Evolutionary conservation across 441 rosid species (phyloP).

Genomic region (Aquilaria agallochum): DNA sequence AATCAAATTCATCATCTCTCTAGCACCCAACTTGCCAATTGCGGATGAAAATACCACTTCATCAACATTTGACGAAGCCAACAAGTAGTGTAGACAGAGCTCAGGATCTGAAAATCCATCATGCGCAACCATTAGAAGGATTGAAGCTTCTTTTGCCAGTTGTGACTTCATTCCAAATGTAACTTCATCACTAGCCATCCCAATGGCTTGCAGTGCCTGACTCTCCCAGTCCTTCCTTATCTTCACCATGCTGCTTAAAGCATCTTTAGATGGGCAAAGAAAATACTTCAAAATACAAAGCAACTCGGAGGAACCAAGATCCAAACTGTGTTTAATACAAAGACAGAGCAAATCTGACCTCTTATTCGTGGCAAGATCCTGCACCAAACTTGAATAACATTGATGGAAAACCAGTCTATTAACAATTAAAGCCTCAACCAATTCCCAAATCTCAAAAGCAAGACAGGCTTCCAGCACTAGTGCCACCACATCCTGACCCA

Average conservation of each 20-base stretch:
- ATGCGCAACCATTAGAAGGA: conserved; percentile 78
- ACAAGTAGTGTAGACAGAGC: conserved; percentile 76
- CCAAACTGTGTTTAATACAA: conserved; percentile 52
- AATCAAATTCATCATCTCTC: conserved; percentile 61
- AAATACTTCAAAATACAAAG: conserved; percentile 67
- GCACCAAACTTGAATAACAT: conserved; percentile 43
- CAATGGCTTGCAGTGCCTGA: conserved; percentile 55
- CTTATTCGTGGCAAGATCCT: conserved; percentile 45
- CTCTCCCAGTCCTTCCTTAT: conserved; percentile 72
- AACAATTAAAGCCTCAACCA: conserved; percentile 51
- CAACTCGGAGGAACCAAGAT: conserved; percentile 60
- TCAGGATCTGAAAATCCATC: conserved; percentile 71
- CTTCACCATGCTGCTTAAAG: conserved; percentile 44
- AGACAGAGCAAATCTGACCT: conserved; percentile 67
- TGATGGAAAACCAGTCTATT: conserved; percentile 42
- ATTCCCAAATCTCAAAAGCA: conserved; percentile 61
- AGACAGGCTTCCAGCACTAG: conserved; percentile 70
- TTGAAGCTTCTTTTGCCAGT: conserved; percentile 60
- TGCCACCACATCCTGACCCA: conserved; percentile 52
- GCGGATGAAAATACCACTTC: conserved; percentile 65
- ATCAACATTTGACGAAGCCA: conserved; percentile 52
- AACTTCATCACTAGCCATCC: conserved; percentile 31
- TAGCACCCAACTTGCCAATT: conserved; percentile 55
- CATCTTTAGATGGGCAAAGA: conserved; percentile 61
- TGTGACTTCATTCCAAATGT: conserved; percentile 30